Evolutionary conservation across 352 stramenopile species (phyloP).

Genomic region (Phytophthora crassamura): DNA sequence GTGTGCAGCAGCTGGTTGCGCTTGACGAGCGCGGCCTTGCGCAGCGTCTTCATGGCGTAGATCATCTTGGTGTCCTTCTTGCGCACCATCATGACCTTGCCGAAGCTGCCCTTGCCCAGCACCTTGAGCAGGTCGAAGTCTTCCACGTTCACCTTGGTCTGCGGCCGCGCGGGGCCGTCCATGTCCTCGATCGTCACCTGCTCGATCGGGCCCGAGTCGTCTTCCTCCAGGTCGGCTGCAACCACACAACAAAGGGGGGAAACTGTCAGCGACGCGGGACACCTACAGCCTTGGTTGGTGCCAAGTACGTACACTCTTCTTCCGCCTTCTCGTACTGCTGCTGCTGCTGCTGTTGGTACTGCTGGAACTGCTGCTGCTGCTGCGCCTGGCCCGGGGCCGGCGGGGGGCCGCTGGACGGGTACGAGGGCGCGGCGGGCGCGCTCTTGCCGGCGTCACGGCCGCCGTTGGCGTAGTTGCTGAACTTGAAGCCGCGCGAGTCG

Average conservation of each 20-base stretch:
- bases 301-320: conserved; percentile 66
- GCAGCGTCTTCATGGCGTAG: conserved; percentile 96
- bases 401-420: conserved; percentile 43
- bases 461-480: conserved; percentile 51
- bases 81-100: conserved; percentile 96
- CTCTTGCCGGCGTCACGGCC: conserved; percentile 75
- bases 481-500: conserved; percentile 86
- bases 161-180: conserved; percentile 59
- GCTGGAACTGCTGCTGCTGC: conserved; percentile 28
- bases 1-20: conserved; percentile 95
- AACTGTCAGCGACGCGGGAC: conserved; percentile 1
- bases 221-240: conserved; percentile 79
- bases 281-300: neutral
- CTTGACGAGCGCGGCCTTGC: conserved; percentile 93
- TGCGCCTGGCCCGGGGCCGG: conserved; percentile 34
- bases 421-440: conserved; percentile 74
- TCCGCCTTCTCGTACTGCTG: conserved; percentile 30
- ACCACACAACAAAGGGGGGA: conserved; percentile 11
- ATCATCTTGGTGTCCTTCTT: conserved; percentile 95
- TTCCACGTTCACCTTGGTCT: conserved; percentile 90
- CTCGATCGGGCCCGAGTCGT: conserved; percentile 82
- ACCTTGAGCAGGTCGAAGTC: conserved; percentile 95
- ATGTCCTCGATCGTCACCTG: conserved; percentile 87
- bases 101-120: conserved; percentile 95
- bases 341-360: conserved; percentile 24